phyloP scores from a whole-genome alignment of 148 eudicot species.

The Simmondsia chinensis region DNA sequence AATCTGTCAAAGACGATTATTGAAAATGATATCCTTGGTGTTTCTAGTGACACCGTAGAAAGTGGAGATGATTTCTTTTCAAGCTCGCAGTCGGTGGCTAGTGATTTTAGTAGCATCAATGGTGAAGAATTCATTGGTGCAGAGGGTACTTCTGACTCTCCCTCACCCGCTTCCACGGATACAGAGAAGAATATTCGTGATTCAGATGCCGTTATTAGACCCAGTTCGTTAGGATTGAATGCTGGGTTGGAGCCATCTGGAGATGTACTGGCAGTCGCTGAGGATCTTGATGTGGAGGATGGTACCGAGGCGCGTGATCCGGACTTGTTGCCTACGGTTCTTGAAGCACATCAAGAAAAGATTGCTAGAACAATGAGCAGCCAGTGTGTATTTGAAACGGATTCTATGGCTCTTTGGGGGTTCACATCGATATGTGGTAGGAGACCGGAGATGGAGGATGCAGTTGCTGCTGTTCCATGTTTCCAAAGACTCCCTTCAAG shows the following conservation, averaged over 20 bases:
- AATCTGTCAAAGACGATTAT: not conserved
- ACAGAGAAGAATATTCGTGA: slow-evolving; percentile 11
- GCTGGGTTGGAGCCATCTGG: slow-evolving; percentile 13
- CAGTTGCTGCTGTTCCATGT: slow-evolving; percentile 25
- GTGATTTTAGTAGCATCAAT: slow-evolving; percentile 16
- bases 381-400: slow-evolving; percentile 16
- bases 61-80: slow-evolving; percentile 16
- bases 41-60: slow-evolving; percentile 13
- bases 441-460: slow-evolving; percentile 58
- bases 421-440: slow-evolving; percentile 32
- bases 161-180: slow-evolving; percentile 9
- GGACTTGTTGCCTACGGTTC: slow-evolving; percentile 8
- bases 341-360: slow-evolving; percentile 24
- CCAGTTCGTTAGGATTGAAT: slow-evolving; percentile 17
- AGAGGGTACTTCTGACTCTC: slow-evolving; percentile 13
- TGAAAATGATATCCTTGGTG: slow-evolving; percentile 18
- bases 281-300: slow-evolving; percentile 25
- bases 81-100: slow-evolving; percentile 9
- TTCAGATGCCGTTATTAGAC: slow-evolving; percentile 13
- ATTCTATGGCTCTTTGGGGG: slow-evolving; percentile 49
- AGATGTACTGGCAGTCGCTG: slow-evolving; percentile 23
- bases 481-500: slow-evolving; percentile 37
- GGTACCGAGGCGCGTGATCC: slow-evolving; percentile 20
- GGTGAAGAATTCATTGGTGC: slow-evolving; percentile 13
- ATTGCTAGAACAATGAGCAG: slow-evolving; percentile 27